These are phyloP conservation scores for Nicotiana undulata DNA, from an alignment of 257 asterid genomes.

Conservation along the genomic window DNA sequence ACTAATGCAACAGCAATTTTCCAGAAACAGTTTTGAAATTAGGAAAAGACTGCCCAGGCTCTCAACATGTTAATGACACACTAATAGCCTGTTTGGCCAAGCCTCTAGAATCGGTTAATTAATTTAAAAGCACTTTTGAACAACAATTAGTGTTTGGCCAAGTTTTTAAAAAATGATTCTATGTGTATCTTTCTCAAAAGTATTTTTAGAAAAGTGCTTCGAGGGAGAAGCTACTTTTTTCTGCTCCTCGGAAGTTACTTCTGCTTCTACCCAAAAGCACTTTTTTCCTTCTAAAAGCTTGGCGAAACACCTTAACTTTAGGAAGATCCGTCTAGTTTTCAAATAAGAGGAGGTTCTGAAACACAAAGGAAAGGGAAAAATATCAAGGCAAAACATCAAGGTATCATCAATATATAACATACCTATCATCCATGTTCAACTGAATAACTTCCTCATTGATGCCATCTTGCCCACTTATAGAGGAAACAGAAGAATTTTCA, in stretches of 20 bases:
- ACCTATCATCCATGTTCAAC: constrained; percentile 52
- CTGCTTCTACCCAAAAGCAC: too few relatives aligned
- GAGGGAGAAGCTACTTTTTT: too few relatives aligned
- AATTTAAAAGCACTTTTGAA: too few relatives aligned
- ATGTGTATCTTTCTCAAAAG: too few relatives aligned
- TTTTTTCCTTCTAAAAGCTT: too few relatives aligned
- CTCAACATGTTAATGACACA: background rate
- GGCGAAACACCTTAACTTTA: too few relatives aligned
- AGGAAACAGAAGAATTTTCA: constrained; percentile 52
- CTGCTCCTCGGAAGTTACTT: too few relatives aligned
- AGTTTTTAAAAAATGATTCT: too few relatives aligned
- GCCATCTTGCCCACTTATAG: constrained; percentile 48
- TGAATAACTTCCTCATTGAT: constrained; percentile 41
- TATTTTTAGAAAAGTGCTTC: too few relatives aligned
- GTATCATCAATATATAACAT: constrained; percentile 10
- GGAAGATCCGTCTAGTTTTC: background rate
- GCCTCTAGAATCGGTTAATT: too few relatives aligned
- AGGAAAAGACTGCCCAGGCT: background rate
- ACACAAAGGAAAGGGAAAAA: background rate
- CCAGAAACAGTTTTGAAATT: background rate
- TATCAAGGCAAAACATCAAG: background rate
- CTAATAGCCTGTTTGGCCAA: too few relatives aligned
- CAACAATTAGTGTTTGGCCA: too few relatives aligned
- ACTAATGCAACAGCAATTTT: background rate
- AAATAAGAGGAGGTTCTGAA: background rate